Base-by-base conservation (phyloP, 306 rosid genomes). In the Acacia crassicarpa region DNA sequence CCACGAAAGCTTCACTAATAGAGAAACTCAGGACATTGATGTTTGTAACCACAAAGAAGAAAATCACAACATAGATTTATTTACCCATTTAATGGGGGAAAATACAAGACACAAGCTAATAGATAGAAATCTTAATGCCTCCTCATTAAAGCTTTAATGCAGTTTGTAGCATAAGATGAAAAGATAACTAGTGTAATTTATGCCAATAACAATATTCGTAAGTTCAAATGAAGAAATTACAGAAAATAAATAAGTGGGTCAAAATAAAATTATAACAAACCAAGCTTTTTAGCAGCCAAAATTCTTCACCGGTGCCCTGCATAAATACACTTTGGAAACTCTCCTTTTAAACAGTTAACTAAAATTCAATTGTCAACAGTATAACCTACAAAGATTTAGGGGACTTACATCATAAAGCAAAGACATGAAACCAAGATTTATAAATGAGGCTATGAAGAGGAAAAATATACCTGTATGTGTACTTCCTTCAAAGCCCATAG, bases 51-150 rank as follows among this genome's bases (percentile, higher is more conserved):
- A 44, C 43, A 72, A 3, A 13, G 9, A 20, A 59, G 51, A 49
- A 53, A 65, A 74, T 41, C 38, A 81, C 58, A 74, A 32, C 17
- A 41, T 19, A 13, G 70, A 70, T 17, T 67, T 30, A 38, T 76
- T 82, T 40, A 82, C 65, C 66, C 63, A 68, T 30, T 44, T 17
- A 32, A 76, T 58, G n/a, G 46, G 9, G 72, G n/a, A 35, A n/a
- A 67, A 67, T 25, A 25, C 80, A 13, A 41, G n/a, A n/a, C n/a
- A n/a, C n/a, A n/a, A n/a, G n/a, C n/a, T n/a, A n/a, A n/a, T 19
- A 51, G 67, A 74, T 41, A 54, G 62, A 79, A 33, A 61, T 19
- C 38, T 20, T 16, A 16, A 59, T 33, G 61, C 35, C 73, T 77
- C 46, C 41, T 70, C 20, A n/a, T 41, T 33, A 46, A 75, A 69